Evolutionary conservation across 139 green algal genomes (phyloP), one percentile per base, ranked within the genome.

Genomic region (Chlamydomonas sp.): DNA sequence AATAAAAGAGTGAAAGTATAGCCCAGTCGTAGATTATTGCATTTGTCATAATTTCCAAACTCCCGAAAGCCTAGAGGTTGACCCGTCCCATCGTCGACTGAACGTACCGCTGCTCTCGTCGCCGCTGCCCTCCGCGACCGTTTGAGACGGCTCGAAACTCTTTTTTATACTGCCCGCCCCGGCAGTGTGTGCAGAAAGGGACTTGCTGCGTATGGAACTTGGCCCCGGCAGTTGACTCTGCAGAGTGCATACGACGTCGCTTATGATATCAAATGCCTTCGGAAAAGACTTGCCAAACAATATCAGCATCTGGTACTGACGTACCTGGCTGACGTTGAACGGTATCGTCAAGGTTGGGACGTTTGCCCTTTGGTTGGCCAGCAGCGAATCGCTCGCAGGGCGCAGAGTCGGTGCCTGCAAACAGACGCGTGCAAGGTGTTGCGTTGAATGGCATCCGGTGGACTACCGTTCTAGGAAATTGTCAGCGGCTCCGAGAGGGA

Each of bases 81-180:
- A 16, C 69, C 2, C 15, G 69, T 31, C 67, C 10, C 5, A 17
- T 20, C 67, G 17, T 3, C 31, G 17, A 2, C 1, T 4, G 1
- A 4, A 68, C 6, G 57, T 58, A 60, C 60, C 60, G 73, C 73
- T 73, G 83, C 73, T 80, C 73, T 62, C 71, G 83, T 79, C 72
- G 49, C 80, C 83, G 73, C 83, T 87, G 73, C 72, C 83, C 73
- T 87, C 83, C 62, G 71, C 71, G 31, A 87, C 83, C 2, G 73
- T 16, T 17, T 62, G 3, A 6, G 72, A 10, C 4, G 80, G 57
- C 10, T 86, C 82, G 71, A 71, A 86, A 0, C 8, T 68, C 61
- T 60, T 61, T 31, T 80, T 80, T 73, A 81, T 87, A 2, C 12
- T 63, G 59, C 17, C 17, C 20, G 31, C 61, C 4, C 8, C 82